Evolutionary conservation across 768 basidiomycete genomes (phyloP), one percentile per base, ranked within the genome.

Genomic region (Tylopilus subfusipes): DNA sequence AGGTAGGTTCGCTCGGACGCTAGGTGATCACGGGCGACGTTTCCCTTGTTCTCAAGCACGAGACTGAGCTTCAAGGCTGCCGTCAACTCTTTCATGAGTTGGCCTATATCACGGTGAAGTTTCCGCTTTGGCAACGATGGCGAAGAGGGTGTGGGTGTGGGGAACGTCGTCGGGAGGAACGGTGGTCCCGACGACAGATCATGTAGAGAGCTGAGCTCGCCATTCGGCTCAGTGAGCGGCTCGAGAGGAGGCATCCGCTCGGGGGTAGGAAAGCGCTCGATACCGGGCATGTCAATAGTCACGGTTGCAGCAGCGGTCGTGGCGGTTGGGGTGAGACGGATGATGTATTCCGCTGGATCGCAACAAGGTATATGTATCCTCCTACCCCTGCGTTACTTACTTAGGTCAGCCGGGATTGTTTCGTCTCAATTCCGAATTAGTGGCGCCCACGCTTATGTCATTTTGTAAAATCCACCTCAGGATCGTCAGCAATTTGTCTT

Each of bases 1-100:
- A 86, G 69, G 60, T 82, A 85, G 2, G 84, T 85, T 44, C 84
- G 72, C 60, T 85, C 84, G 16, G 77, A 80, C 2, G 84, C 84
- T 1, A 85, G 71, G 60, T 86, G 84, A 59, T 86, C 84, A 11
- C 84, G 76, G 9, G 84, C 84, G 3, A 83, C 82, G 57, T 79
- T 84, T 10, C 84, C 84, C 21, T 76, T 75, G 63, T 85, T 85
- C 62, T 83, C 76, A 30, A 85, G 69, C 2, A 71, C 65, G 52
- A 78, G 60, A 19, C 64, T 58, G 61, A 70, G 61, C 36, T 48
- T 63, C 5, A 60, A 30, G 6, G 62, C 52, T 13, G 52, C 42
- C 0, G 48, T 50, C n/a, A 52, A 3, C 12, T 48, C 27, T 42
- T 22, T 50, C 25, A 59, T 42, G n/a, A 50, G 11, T 18, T 52